phyloP scores from a whole-genome alignment of 345 rosid genomes.

The Hibiscus trionum region DNA sequence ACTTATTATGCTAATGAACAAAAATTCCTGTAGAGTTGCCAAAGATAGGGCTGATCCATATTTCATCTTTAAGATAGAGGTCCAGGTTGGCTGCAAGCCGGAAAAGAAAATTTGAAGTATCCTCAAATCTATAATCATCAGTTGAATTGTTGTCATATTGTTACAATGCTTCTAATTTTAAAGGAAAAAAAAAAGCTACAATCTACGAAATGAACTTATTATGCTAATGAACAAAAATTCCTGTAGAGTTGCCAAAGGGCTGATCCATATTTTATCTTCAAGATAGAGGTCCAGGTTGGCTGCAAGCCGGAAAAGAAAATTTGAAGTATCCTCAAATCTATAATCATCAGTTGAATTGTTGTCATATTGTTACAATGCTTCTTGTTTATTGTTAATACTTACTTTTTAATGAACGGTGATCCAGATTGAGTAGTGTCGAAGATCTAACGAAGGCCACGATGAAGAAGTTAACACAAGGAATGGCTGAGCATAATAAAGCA shows the following conservation, averaged over 20 bases:
- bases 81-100: not conserved
- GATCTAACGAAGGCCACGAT: constrained; percentile 84
- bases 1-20: not conserved
- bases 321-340: not conserved
- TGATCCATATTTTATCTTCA: not conserved
- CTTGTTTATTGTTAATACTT: not conserved
- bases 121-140: too few species aligned
- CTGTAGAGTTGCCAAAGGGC: not conserved
- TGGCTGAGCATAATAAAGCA: constrained; percentile 90
- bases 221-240: not conserved
- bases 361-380: not conserved
- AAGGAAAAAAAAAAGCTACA: not conserved
- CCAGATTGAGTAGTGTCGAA: constrained; percentile 75
- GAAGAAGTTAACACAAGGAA: constrained; percentile 89
- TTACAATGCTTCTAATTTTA: not conserved
- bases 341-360: not conserved
- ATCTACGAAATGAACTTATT: not conserved
- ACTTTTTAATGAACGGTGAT: constrained; percentile 6
- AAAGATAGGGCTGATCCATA: not conserved
- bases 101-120: not conserved
- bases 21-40: not conserved
- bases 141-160: too few species aligned
- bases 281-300: not conserved
- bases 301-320: not conserved
- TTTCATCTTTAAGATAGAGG: not conserved